Base-by-base conservation (phyloP, 345 rosid species). In the Citrus medica region DNA sequence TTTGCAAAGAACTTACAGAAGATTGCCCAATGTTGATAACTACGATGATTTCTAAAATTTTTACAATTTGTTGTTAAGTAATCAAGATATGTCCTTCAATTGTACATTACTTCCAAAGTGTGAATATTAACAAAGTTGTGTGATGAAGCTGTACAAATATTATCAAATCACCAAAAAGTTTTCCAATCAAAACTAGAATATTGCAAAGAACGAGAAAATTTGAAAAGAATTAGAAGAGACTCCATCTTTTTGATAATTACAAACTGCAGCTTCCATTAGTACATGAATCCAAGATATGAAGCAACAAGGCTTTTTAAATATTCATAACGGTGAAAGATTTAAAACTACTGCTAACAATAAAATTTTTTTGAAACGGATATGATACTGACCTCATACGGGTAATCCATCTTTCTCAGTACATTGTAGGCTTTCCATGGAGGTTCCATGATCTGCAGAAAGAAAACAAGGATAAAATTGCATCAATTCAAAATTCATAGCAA, bases 381-480 rank as follows among this genome's bases (percentile, higher is more conserved):
- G 62, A 73, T 73, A 78, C 88, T 80, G 37, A 83, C 98, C 97
- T 95, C 98, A 30, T 95, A 95, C 4, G 98, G 98, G 83, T 95
- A 93, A 73, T 93, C 98, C 98, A 92, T 93, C 85, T 89, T 95
- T 86, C 84, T 90, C 88, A 93, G 75, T 60, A 95, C 83, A 73
- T 93, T 90, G 77, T 87, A 90, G 27, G 98, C 94, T 87, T 88
- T 89, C 97, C 97, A 92, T 53, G 98, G 98, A 83, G 98, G 98
- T 78, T 95, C 98, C 98, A 93, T 92, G 75, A 95, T 91, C 98
- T 95, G 82, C 82, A 83, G 38, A 77, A 79, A 46, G 69, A 25
- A 68, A 65, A 62, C 22, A 62, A 51, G 21, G 4, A 66, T 37
- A 24, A 73, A 73, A 72, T 2, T 21, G 74, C 61, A 70, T 13